Conservation (phyloP, 352 stramenopile species). For the Aphanomyces euteiches region DNA sequence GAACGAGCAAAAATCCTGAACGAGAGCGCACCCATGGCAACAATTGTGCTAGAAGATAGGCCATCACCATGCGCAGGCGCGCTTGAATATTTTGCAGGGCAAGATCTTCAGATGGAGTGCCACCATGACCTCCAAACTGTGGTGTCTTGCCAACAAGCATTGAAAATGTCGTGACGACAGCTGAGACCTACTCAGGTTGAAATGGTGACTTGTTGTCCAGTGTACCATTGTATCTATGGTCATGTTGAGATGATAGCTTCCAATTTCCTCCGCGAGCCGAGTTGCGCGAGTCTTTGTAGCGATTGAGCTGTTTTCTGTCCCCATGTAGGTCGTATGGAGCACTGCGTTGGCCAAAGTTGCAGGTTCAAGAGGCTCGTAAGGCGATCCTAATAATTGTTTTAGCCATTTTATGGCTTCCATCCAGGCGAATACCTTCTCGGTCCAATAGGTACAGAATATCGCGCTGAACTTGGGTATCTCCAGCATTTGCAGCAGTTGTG, state of each 20-base stretch:
- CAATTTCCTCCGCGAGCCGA: slow-evolving; percentile 88
- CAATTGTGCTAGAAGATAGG: slow-evolving; percentile 97
- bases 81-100: slow-evolving; percentile 99
- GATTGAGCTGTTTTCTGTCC: slow-evolving; percentile 92
- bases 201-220: background rate
- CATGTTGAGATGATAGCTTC: slow-evolving; percentile 94
- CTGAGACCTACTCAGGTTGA: slow-evolving; percentile 28
- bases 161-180: slow-evolving; percentile 72
- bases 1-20: slow-evolving; percentile 95
- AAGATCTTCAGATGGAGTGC: slow-evolving; percentile 91
- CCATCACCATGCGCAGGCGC: slow-evolving; percentile 96
- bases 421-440: slow-evolving; percentile 31
- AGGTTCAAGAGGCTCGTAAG: slow-evolving; percentile 63
- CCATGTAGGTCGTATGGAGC: slow-evolving; percentile 98
- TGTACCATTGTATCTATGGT: slow-evolving; percentile 92
- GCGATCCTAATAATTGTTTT: slow-evolving; percentile 31
- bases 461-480: slow-evolving; percentile 71
- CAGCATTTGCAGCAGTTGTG: slow-evolving; percentile 73
- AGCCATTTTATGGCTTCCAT: too few relatives aligned
- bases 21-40: slow-evolving; percentile 95
- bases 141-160: slow-evolving; percentile 87
- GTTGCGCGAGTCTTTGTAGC: slow-evolving; percentile 88
- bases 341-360: slow-evolving; percentile 90
- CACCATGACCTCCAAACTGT: slow-evolving; percentile 83
- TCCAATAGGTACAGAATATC: slow-evolving; percentile 84